phyloP scores from a whole-genome alignment of 2,329 filamentous ascomycete species.

The Phialemoniopsis sp. region DNA sequence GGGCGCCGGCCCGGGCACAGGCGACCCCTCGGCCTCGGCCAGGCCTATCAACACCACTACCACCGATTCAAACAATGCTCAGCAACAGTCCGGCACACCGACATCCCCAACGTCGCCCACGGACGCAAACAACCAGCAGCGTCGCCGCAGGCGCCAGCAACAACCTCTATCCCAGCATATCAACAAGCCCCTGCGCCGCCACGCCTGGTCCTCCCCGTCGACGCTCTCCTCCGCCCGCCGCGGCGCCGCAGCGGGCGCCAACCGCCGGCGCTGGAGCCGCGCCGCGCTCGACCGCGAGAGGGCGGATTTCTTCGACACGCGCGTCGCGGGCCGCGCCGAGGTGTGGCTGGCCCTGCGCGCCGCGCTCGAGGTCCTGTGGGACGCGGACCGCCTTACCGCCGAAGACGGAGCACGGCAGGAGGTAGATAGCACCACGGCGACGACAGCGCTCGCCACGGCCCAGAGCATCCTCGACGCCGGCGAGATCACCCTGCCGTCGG shows the following conservation, averaged over 20 bases:
- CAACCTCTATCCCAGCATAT: slow-evolving; percentile 59
- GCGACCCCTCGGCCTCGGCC: slow-evolving; percentile 38
- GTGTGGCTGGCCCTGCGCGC: slow-evolving; percentile 74
- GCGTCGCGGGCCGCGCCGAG: slow-evolving; percentile 72
- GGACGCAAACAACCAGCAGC: slow-evolving; percentile 10
- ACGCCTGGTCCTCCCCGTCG: slow-evolving; percentile 54
- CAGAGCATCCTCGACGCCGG: slow-evolving; percentile 78
- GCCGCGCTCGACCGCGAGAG: slow-evolving; percentile 66
- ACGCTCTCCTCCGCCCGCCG: too few species aligned
- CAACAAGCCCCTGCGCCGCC: slow-evolving; percentile 63
- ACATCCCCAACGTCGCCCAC: too few species aligned
- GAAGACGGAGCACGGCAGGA: slow-evolving; percentile 16
- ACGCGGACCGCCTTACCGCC: slow-evolving; percentile 32
- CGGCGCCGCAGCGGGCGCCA: slow-evolving; percentile 11
- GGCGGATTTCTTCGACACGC: slow-evolving; percentile 83
- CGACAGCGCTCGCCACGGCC: slow-evolving; percentile 56
- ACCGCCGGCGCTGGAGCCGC: slow-evolving; percentile 65
- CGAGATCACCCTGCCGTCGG: slow-evolving; percentile 70
- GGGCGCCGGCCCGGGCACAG: slow-evolving; percentile 33
- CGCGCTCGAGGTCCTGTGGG: slow-evolving; percentile 65
- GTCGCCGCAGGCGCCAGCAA: slow-evolving; percentile 24
- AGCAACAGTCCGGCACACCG: too few species aligned
- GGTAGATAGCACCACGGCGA: slow-evolving; percentile 24
- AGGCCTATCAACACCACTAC: slow-evolving; percentile 45
- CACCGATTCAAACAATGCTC: slow-evolving; percentile 1